These are phyloP conservation scores for Aspergillus ruber DNA, from an alignment of 2,329 filamentous ascomycete genomes.

Conservation along the genomic window DNA sequence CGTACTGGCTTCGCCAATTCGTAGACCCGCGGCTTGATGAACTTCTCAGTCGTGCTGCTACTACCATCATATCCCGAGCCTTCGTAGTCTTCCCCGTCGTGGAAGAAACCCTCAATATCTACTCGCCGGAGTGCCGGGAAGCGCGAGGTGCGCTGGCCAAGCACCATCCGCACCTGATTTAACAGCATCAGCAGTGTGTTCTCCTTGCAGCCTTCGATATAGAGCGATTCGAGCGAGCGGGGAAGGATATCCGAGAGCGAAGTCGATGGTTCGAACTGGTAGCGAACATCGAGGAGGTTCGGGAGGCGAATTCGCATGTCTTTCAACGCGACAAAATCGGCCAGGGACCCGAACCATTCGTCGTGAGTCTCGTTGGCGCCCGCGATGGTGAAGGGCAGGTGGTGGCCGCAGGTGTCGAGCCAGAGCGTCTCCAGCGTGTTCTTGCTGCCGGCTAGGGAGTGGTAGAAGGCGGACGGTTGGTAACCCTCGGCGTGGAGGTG, in stretches of 20 bases:
- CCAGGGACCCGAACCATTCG: slow-evolving; percentile 24
- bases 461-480: slow-evolving; percentile 19
- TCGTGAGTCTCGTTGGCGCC: slow-evolving; percentile 24
- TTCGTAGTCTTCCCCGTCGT: slow-evolving; percentile 17
- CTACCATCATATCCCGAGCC: slow-evolving; percentile 9
- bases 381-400: slow-evolving; percentile 22
- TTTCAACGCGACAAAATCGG: slow-evolving; percentile 20
- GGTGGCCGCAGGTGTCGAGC: slow-evolving; percentile 22
- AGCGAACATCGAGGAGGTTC: slow-evolving; percentile 26
- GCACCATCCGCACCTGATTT: slow-evolving; percentile 15
- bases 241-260: slow-evolving; percentile 20
- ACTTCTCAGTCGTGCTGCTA: slow-evolving; percentile 3
- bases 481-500: slow-evolving; percentile 20
- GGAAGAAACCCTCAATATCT: slow-evolving; percentile 24
- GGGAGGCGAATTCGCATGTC: slow-evolving; percentile 25
- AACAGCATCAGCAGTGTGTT: slow-evolving; percentile 18
- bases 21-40: slow-evolving; percentile 18
- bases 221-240: slow-evolving; percentile 16
- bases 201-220: slow-evolving; percentile 25
- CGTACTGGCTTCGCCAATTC: slow-evolving; percentile 18
- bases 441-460: slow-evolving; percentile 18
- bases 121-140: slow-evolving; percentile 14
- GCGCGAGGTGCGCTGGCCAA: slow-evolving; percentile 13
- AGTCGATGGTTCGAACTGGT: slow-evolving; percentile 17
- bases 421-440: slow-evolving; percentile 20